Conservation (phyloP, 805 yeast species). For the Ogataea glucozyma region DNA sequence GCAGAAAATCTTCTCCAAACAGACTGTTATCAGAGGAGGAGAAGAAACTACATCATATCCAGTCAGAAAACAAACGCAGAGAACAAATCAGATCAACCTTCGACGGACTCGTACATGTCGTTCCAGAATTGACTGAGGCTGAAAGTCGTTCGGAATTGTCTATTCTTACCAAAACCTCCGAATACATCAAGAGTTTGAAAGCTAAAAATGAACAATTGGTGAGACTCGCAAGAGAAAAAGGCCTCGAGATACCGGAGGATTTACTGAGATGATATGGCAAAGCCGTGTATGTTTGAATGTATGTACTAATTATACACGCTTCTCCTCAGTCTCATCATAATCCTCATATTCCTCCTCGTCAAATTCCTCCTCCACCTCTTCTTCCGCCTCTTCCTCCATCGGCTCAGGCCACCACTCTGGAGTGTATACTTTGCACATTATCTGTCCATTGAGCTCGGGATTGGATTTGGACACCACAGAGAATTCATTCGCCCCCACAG, state of each 20-base stretch:
- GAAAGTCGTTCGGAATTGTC: constrained; percentile 82
- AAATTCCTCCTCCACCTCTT: constrained; percentile 6
- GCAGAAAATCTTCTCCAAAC: not conserved
- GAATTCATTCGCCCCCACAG: constrained; percentile 26
- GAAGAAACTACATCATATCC: constrained; percentile 37
- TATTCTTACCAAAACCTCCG: constrained; percentile 59
- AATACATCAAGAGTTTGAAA: constrained; percentile 52
- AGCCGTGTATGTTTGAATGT: too few relatives aligned
- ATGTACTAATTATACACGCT: not conserved
- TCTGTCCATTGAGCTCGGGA: constrained; percentile 23
- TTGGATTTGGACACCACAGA: constrained; percentile 18
- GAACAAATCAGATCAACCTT: constrained; percentile 83
- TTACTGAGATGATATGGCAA: constrained; percentile 11
- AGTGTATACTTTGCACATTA: constrained; percentile 51
- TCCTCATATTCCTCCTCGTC: constrained; percentile 11
- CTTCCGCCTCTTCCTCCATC: constrained; percentile 22
- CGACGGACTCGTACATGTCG: constrained; percentile 69
- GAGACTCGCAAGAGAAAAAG: constrained; percentile 40
- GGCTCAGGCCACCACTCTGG: constrained; percentile 80
- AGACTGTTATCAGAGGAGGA: constrained; percentile 33
- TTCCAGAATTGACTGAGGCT: constrained; percentile 67
- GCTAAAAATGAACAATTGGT: constrained; percentile 50
- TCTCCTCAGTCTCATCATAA: too few relatives aligned
- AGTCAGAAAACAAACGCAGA: constrained; percentile 80
- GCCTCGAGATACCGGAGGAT: constrained; percentile 41